phyloP scores from a whole-genome alignment of 2,329 filamentous ascomycete species.

The Colletotrichum sublineola region DNA sequence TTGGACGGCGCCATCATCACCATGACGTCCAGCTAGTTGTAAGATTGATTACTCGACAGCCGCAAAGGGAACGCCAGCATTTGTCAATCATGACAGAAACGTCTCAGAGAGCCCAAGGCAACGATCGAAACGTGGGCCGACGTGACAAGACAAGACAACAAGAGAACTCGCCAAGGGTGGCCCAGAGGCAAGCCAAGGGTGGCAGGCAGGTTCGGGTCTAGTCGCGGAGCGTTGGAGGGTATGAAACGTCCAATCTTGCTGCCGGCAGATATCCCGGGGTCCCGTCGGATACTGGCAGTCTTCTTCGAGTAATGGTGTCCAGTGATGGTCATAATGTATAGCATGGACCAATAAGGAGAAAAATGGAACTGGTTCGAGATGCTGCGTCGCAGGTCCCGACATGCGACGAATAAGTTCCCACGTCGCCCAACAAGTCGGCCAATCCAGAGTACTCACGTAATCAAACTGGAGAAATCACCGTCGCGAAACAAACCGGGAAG shows the following conservation, averaged over 20 bases:
- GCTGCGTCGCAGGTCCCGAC: constrained; percentile 23
- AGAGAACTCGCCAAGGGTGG: neutral
- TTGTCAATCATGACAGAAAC: neutral
- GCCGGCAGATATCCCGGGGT: neutral
- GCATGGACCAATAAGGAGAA: neutral
- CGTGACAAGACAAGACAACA: neutral
- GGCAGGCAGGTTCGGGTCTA: neutral
- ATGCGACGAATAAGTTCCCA: constrained; percentile 29
- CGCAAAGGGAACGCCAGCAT: constrained; percentile 2
- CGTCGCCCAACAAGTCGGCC: neutral
- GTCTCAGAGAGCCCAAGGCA: neutral
- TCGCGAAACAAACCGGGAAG: neutral
- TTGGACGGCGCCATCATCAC: neutral
- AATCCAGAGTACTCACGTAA: neutral
- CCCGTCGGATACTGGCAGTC: neutral
- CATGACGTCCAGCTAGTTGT: neutral
- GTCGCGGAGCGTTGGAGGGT: neutral
- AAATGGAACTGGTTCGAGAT: constrained; percentile 33
- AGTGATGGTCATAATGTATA: neutral
- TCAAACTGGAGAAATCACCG: neutral
- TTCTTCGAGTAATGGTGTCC: neutral
- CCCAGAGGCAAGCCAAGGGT: neutral
- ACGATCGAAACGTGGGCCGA: too few relatives aligned
- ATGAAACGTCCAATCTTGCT: constrained; percentile 29
- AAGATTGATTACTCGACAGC: neutral